These are phyloP conservation scores for Tieghemiomyces parasiticus DNA, from an alignment of 192 early-diverging fungal genomes.

Conservation along the genomic window DNA sequence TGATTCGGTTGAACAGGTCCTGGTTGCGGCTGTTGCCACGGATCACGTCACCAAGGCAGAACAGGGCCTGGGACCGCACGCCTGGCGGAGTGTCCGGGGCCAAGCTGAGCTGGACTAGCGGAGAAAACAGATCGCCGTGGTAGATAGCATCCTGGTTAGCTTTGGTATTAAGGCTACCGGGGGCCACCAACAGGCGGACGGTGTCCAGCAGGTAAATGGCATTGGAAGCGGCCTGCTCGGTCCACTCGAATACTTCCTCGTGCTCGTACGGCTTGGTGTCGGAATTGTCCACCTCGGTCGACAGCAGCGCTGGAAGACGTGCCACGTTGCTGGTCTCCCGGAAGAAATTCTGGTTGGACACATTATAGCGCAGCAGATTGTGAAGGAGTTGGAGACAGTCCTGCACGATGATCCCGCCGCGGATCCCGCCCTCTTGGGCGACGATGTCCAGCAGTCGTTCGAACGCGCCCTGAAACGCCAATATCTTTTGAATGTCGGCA, in stretches of 20 bases:
- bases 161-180: conserved; percentile 71
- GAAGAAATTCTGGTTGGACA: conserved; percentile 98
- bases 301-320: conserved; percentile 65
- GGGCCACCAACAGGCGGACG: conserved; percentile 76
- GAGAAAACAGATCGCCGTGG: conserved; percentile 63
- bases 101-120: conserved; percentile 65
- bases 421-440: conserved; percentile 77
- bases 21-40: conserved; percentile 63
- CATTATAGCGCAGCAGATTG: conserved; percentile 89
- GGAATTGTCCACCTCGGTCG: conserved; percentile 25
- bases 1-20: conserved; percentile 51
- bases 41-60: conserved; percentile 73
- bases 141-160: conserved; percentile 85
- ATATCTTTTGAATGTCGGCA: conserved; percentile 96
- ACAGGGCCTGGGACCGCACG: conserved; percentile 70
- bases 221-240: conserved; percentile 73
- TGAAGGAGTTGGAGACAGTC: conserved; percentile 88
- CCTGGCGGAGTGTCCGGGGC: conserved; percentile 56
- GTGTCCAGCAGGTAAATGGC: conserved; percentile 78
- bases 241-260: conserved; percentile 43
- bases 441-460: conserved; percentile 81
- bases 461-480: conserved; percentile 97
- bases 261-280: conserved; percentile 24
- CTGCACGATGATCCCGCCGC: conserved; percentile 90
- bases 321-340: conserved; percentile 92